Conservation (phyloP, 2,329 filamentous ascomycete species). For the Aspergillus glaucus region DNA sequence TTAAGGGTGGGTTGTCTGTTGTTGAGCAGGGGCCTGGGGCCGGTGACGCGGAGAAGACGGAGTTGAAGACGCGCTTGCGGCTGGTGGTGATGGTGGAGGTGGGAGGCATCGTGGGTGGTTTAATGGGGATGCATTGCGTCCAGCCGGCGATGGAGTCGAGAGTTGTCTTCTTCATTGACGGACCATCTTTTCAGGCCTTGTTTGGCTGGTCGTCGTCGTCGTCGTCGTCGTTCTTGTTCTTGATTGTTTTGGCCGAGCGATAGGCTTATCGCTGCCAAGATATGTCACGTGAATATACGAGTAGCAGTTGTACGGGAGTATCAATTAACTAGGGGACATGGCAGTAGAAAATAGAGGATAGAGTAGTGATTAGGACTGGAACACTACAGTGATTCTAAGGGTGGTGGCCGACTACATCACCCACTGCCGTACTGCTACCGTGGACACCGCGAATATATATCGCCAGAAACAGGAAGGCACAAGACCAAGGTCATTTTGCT, state of each 20-base stretch:
- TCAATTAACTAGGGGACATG: too few species aligned
- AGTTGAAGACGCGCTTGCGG: constrained; percentile 38
- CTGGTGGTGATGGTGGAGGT: constrained; percentile 18
- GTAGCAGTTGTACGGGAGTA: too few species aligned
- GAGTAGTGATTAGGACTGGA: too few species aligned
- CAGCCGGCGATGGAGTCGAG: neutral
- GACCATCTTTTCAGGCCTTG: constrained; percentile 1
- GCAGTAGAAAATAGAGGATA: too few species aligned
- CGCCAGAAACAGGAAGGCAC: too few species aligned
- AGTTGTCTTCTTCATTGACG: constrained; percentile 1
- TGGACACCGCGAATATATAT: too few species aligned
- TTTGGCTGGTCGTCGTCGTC: neutral
- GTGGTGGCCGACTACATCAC: too few species aligned
- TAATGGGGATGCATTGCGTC: constrained; percentile 11
- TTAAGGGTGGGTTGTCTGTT: constrained; percentile 18
- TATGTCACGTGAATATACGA: neutral
- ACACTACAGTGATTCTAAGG: too few species aligned
- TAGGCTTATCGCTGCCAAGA: constrained; percentile 1
- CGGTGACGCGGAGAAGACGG: constrained; percentile 35
- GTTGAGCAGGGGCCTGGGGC: constrained; percentile 28
- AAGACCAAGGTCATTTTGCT: too few species aligned
- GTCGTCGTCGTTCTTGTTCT: neutral
- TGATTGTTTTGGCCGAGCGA: neutral
- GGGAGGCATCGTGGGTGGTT: constrained; percentile 18
- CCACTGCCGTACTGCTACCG: too few species aligned